phyloP scores from a whole-genome alignment of 2,329 filamentous ascomycete species.

The Rhynchosporium secalis region DNA sequence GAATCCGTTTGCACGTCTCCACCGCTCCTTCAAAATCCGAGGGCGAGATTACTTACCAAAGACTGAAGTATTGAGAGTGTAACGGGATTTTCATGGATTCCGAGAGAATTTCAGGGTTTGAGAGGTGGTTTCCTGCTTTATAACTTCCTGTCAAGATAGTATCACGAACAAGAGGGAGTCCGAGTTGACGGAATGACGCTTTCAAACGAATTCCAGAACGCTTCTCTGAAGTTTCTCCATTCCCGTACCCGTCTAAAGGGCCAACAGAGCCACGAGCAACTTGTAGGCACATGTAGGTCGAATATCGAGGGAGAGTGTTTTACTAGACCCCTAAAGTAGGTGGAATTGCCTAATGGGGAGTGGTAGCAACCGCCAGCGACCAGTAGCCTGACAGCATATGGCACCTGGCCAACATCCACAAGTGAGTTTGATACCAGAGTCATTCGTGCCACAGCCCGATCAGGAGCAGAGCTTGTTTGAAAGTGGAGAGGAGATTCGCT shows the following conservation, averaged over 20 bases:
- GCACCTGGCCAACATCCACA: constrained; percentile 28
- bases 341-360: constrained; percentile 32
- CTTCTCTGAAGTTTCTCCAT: constrained; percentile 36
- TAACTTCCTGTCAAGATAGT: constrained; percentile 21
- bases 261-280: constrained; percentile 33
- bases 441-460: constrained; percentile 36
- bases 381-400: constrained; percentile 17
- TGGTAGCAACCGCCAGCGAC: constrained; percentile 24
- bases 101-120: constrained; percentile 17
- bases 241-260: constrained; percentile 37
- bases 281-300: constrained; percentile 32
- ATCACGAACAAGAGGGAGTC: constrained; percentile 24
- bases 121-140: constrained; percentile 24
- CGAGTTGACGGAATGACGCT: constrained; percentile 29
- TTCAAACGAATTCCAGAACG: constrained; percentile 33
- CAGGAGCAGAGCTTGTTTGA: constrained; percentile 38
- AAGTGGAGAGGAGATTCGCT: constrained; percentile 34
- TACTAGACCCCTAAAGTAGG: constrained; percentile 32
- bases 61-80: constrained; percentile 13
- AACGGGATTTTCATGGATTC: constrained; percentile 24
- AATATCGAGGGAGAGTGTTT: constrained; percentile 38
- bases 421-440: constrained; percentile 39
- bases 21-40: constrained; percentile 49
- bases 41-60: constrained; percentile 44
- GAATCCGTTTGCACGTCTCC: constrained; percentile 49